A percentile compares a stretch with the other conserved stretches of the same genome.
Conservation (phyloP, 2,329 filamentous ascomycete genomes). For the Xylaria sp. region DNA sequence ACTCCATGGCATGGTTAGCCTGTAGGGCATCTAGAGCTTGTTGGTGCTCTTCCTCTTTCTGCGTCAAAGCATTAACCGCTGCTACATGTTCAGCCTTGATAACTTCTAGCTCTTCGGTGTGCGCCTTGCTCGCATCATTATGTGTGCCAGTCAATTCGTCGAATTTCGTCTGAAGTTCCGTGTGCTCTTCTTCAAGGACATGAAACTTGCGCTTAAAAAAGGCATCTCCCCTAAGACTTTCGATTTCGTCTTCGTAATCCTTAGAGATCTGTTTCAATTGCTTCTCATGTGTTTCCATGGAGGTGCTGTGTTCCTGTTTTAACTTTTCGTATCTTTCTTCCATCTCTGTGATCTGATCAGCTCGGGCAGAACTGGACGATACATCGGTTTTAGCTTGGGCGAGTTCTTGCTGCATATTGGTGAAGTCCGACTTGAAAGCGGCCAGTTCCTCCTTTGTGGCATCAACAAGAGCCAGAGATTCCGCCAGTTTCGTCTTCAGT, state of each 20-base stretch:
- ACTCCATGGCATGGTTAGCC: slow-evolving; percentile 62
- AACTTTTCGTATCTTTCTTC: slow-evolving; percentile 51
- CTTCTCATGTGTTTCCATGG: slow-evolving; percentile 57
- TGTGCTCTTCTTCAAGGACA: slow-evolving; percentile 63
- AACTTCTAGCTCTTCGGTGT: slow-evolving; percentile 39
- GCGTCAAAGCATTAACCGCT: slow-evolving; percentile 54
- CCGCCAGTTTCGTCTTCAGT: slow-evolving; percentile 45
- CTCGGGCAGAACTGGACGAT: slow-evolving; percentile 39
- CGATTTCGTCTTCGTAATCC: slow-evolving; percentile 70
- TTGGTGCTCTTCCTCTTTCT: slow-evolving; percentile 59
- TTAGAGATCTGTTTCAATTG: slow-evolving; percentile 64
- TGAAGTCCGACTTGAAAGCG: slow-evolving; percentile 56
- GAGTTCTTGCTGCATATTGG: slow-evolving; percentile 52
- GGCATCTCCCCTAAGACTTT: slow-evolving; percentile 66
- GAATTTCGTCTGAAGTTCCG: slow-evolving; percentile 46
- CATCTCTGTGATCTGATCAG: slow-evolving; percentile 36
- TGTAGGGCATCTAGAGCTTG: slow-evolving; percentile 60
- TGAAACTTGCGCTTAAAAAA: slow-evolving; percentile 69
- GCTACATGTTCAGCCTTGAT: slow-evolving; percentile 38
- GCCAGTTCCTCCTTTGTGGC: slow-evolving; percentile 51
- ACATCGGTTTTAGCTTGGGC: slow-evolving; percentile 54
- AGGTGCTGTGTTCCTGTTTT: slow-evolving; percentile 53
- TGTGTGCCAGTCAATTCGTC: slow-evolving; percentile 37
- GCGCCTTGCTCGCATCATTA: slow-evolving; percentile 32
- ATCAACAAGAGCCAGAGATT: slow-evolving; percentile 37